These are phyloP conservation scores for Sclerotinia subarctica DNA, from an alignment of 2,329 filamentous ascomycete species.

Conservation along the genomic window DNA sequence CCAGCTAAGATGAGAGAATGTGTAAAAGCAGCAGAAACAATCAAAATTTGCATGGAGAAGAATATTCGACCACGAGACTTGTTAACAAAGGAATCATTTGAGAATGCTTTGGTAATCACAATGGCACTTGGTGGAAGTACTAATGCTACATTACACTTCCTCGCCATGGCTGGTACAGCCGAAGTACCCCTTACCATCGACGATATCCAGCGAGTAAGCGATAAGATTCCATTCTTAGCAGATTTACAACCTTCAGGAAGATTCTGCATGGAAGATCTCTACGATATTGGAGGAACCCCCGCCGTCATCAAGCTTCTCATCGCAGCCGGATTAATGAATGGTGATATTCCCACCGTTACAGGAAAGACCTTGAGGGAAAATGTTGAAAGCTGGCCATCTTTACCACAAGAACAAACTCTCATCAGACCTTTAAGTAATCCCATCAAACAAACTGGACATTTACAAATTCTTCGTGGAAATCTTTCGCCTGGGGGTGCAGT, in stretches of 20 bases:
- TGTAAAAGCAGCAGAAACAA: conserved; percentile 63
- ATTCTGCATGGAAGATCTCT: conserved; percentile 86
- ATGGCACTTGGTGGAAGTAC: conserved; percentile 71
- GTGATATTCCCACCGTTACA: conserved; percentile 75
- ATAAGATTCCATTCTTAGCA: conserved; percentile 70
- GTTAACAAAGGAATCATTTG: conserved; percentile 66
- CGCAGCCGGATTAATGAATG: conserved; percentile 71
- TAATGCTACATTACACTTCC: conserved; percentile 67
- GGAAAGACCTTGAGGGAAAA: conserved; percentile 82
- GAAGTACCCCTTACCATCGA: conserved; percentile 47
- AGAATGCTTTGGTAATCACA: conserved; percentile 70
- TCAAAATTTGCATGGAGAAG: conserved; percentile 65
- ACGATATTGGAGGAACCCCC: conserved; percentile 79
- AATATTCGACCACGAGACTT: conserved; percentile 66
- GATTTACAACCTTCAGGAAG: conserved; percentile 74
- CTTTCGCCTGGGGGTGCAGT: conserved; percentile 86
- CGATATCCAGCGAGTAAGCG: conserved; percentile 63
- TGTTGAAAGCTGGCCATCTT: conserved; percentile 69
- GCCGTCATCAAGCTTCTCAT: conserved; percentile 83
- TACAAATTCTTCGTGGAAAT: conserved; percentile 85
- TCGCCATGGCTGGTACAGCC: conserved; percentile 70
- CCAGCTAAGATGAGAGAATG: conserved; percentile 72
- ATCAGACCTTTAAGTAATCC: conserved; percentile 74
- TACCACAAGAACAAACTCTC: conserved; percentile 76
- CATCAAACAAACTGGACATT: conserved; percentile 79